Base-by-base conservation (phyloP, 805 yeast genomes). In the Lachancea mirantina region DNA sequence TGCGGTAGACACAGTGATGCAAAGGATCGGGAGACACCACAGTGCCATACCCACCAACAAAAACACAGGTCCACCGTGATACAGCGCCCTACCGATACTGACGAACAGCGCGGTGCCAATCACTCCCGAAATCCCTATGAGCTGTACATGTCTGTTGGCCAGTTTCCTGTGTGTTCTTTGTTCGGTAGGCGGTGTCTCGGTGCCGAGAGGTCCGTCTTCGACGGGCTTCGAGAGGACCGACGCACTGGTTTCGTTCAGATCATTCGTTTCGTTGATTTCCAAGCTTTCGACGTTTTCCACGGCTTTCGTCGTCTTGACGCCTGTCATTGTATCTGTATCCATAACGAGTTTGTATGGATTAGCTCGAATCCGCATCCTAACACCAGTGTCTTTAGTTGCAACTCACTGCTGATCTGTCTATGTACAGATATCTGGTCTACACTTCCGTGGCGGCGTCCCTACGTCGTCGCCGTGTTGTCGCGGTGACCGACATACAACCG, bases 101-200 rank as follows among this genome's bases (percentile, higher is more conserved):
- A 81, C 85, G 43, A 83, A 83, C 5, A 83, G 60, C 6, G 83
- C 89, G 2, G 89, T 78, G 23, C 94, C 94, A 42, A 83, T 79
- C 23, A 84, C 78, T 32, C 89, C 92, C 13, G 89, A 85, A 15
- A 84, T 77, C 8, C 84, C 81, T 40, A 84, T 76, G 33, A 84
- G 65, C 48, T 82, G 85, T 16, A 84, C 76, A 59, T 85, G 95
- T 38, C 94, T 64, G 33, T 76, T 74, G 39, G 67, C 60, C 35
- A 82, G 62, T 18, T 67, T 65, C 28, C 89, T 57, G 19, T 62
- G 63, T 2, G 72, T 67, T 11, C 44, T 46, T 31, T 23, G 26
- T 23, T 7, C 8, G 11, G 10, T 8, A 8, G 10, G 22, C 22
- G 8, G 10, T 10, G 22, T 8, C 10, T 19, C 22, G 22, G 9